Evolutionary conservation across 2,329 filamentous ascomycete genomes (phyloP).

Genomic region (Fusarium poae): DNA sequence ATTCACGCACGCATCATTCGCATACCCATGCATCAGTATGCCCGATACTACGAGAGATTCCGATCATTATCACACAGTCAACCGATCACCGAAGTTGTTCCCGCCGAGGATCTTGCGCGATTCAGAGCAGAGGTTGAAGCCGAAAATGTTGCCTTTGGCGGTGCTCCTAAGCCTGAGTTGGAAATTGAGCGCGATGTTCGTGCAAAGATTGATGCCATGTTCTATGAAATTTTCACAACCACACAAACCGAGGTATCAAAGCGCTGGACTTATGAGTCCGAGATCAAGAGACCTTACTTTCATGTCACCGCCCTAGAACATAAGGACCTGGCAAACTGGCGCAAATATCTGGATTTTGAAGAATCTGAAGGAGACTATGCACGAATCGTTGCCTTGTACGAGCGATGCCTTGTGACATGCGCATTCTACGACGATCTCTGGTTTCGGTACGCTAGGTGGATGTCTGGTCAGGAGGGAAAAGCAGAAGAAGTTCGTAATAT

Average conservation of each 20-base stretch:
- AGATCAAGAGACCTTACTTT: constrained; percentile 96
- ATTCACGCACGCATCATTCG: constrained; percentile 86
- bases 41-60: constrained; percentile 93
- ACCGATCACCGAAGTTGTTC: constrained; percentile 79
- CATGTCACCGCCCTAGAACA: constrained; percentile 94
- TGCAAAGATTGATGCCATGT: constrained; percentile 81
- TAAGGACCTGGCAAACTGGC: constrained; percentile 87
- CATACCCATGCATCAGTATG: constrained; percentile 96
- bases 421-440: constrained; percentile 98
- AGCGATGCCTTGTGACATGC: constrained; percentile 91
- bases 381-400: constrained; percentile 86
- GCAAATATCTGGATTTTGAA: constrained; percentile 96
- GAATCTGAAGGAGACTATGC: constrained; percentile 83
- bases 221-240: constrained; percentile 82
- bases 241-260: constrained; percentile 92
- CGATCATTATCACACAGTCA: constrained; percentile 79
- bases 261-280: constrained; percentile 93
- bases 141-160: constrained; percentile 68
- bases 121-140: constrained; percentile 79
- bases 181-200: constrained; percentile 89
- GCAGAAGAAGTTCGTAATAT: constrained; percentile 93
- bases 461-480: constrained; percentile 82
- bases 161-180: constrained; percentile 72
- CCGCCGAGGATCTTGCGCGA: constrained; percentile 74
- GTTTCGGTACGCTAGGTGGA: constrained; percentile 97